phyloP scores from a whole-genome alignment of 306 rosid species.

The Senna tora region DNA sequence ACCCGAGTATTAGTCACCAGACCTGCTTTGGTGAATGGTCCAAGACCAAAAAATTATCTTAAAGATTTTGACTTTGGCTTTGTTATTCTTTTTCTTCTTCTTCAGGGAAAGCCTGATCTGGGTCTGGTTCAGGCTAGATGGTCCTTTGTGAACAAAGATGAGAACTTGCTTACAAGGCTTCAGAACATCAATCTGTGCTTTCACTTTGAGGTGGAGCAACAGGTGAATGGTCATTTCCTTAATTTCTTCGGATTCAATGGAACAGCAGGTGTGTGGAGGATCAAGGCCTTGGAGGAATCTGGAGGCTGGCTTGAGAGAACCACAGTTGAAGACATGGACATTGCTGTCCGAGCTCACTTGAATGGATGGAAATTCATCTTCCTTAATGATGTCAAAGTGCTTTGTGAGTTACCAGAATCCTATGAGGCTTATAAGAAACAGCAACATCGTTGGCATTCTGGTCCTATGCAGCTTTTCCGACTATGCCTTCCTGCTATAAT shows the following conservation, averaged over 20 bases:
- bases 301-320: conserved; percentile 99
- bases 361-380: conserved; percentile 93
- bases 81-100: conserved; percentile 1
- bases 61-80: conserved; percentile 15
- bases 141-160: conserved; percentile 94
- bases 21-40: too few species aligned
- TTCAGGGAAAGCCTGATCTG: conserved; percentile 88
- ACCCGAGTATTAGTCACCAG: too few species aligned
- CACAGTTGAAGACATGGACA: conserved; percentile 99
- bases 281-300: conserved; percentile 89
- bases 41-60: too few species aligned
- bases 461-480: conserved; percentile 98
- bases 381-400: conserved; percentile 90
- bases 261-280: conserved; percentile 97
- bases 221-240: conserved; percentile 86
- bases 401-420: conserved; percentile 94
- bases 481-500: conserved; percentile 85
- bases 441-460: conserved; percentile 99
- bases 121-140: conserved; percentile 98
- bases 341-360: conserved; percentile 93
- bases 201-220: conserved; percentile 99
- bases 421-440: conserved; percentile 97
- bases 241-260: conserved; percentile 99
- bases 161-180: conserved; percentile 90
- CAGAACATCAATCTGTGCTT: conserved; percentile 95